Conservation (phyloP, 2,329 filamentous ascomycete species). For the Lachnum nothofagi region DNA sequence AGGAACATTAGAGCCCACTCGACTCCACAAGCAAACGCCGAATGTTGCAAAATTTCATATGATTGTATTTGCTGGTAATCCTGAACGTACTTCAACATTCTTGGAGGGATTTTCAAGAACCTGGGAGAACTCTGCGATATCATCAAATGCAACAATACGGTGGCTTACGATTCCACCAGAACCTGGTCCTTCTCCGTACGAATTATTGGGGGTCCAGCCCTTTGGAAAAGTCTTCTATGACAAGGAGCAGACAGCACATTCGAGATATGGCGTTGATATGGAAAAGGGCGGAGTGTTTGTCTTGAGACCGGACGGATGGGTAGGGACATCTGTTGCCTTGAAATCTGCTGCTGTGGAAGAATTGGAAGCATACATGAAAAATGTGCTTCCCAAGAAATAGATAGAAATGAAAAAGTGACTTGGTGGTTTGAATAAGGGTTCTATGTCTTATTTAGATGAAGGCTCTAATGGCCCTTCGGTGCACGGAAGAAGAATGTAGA, state of each 20-base stretch:
- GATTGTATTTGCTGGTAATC: slow-evolving; percentile 38
- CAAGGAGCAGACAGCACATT: slow-evolving; percentile 47
- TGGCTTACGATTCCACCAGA: slow-evolving; percentile 42
- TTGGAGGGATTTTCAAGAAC: slow-evolving; percentile 19
- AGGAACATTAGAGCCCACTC: slow-evolving; percentile 39
- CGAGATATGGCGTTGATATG: slow-evolving; percentile 33
- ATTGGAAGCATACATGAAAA: slow-evolving; percentile 46
- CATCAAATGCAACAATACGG: slow-evolving; percentile 41
- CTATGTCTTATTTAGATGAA: too few species aligned
- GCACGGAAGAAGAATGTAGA: too few species aligned
- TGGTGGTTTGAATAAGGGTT: too few species aligned
- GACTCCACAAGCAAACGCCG: slow-evolving; percentile 41
- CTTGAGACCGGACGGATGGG: slow-evolving; percentile 52
- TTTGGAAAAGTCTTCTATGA: slow-evolving; percentile 52
- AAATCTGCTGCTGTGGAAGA: slow-evolving; percentile 37
- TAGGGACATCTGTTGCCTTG: slow-evolving; percentile 38
- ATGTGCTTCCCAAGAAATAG: slow-evolving; percentile 31
- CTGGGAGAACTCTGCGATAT: slow-evolving; percentile 21
- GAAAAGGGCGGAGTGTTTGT: slow-evolving; percentile 42
- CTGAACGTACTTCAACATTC: slow-evolving; percentile 21
- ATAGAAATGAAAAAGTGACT: neutral
- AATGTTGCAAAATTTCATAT: slow-evolving; percentile 41
- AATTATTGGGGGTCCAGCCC: slow-evolving; percentile 41
- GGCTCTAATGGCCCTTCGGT: too few species aligned
- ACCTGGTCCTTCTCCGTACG: slow-evolving; percentile 39